phyloP scores from a whole-genome alignment of 2,329 filamentous ascomycete species.

The Fusarium subglutinans region DNA sequence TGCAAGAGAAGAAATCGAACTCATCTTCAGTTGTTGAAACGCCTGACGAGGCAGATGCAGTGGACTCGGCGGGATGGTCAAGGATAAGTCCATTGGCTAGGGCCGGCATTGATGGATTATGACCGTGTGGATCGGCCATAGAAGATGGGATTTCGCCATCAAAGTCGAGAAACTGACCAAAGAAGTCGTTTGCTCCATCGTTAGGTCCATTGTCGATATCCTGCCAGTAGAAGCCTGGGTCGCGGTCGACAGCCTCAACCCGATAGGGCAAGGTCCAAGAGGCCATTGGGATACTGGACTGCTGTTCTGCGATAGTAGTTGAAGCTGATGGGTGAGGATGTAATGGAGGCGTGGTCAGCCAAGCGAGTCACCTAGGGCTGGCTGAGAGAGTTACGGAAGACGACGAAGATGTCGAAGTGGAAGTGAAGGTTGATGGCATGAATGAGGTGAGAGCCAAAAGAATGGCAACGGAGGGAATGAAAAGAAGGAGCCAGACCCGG shows the following conservation, averaged over 20 bases:
- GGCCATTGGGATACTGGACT: constrained; percentile 43
- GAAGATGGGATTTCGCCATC: constrained; percentile 42
- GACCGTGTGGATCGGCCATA: constrained; percentile 33
- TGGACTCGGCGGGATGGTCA: constrained; percentile 45
- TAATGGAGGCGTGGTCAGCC: constrained; percentile 25
- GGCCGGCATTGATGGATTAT: constrained; percentile 37
- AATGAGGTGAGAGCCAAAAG: constrained; percentile 30
- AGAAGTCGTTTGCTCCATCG: constrained; percentile 47
- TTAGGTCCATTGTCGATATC: constrained; percentile 45
- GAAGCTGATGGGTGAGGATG: constrained; percentile 10
- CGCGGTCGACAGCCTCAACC: constrained; percentile 48
- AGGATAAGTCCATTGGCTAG: constrained; percentile 44
- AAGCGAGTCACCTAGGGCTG: constrained; percentile 35
- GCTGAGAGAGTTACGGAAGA: constrained; percentile 25
- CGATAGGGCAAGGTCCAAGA: constrained; percentile 50
- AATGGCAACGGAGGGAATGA: constrained; percentile 28
- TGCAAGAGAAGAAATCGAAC: constrained; percentile 49
- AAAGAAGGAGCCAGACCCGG: constrained; percentile 22
- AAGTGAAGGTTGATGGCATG: constrained; percentile 35
- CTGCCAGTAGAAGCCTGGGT: constrained; percentile 49
- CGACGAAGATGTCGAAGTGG: constrained; percentile 29
- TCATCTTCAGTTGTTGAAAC: constrained; percentile 49
- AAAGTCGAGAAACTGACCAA: constrained; percentile 51
- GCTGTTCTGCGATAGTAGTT: constrained; percentile 7
- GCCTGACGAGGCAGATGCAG: constrained; percentile 48